Evolutionary conservation across 495 filamentous ascomycete genomes (phyloP).

Genomic region (Aspergillus kassunensis): DNA sequence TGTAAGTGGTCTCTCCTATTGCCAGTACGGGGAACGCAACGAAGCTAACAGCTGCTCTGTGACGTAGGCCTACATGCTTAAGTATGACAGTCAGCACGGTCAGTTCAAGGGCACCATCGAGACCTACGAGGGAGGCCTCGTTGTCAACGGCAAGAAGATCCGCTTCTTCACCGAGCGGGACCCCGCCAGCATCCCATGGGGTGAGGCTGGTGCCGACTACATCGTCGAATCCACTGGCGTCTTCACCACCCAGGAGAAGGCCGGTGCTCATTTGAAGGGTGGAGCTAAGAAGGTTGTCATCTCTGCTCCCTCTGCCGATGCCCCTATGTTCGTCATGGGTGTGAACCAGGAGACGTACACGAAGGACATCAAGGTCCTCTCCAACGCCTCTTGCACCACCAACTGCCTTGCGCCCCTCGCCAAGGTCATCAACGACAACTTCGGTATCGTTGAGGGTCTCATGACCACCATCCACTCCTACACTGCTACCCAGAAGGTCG

Average conservation of each 20-base stretch:
- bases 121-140: constrained; percentile 68
- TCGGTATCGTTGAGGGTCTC: constrained; percentile 93
- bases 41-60: constrained; percentile 12
- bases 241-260: constrained; percentile 98
- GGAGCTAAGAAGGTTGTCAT: constrained; percentile 99
- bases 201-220: constrained; percentile 83
- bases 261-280: constrained; percentile 91
- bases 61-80: constrained; percentile 92
- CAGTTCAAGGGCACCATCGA: constrained; percentile 89
- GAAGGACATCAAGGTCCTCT: constrained; percentile 84
- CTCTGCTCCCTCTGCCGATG: constrained; percentile 97
- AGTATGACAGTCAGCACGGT: constrained; percentile 97
- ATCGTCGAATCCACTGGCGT: constrained; percentile 99
- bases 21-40: neutral
- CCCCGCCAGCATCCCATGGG: constrained; percentile 89
- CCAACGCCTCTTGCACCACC: constrained; percentile 99
- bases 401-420: constrained; percentile 99
- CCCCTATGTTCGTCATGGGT: constrained; percentile 99
- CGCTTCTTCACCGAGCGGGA: constrained; percentile 94
- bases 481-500: constrained; percentile 99
- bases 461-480: constrained; percentile 99
- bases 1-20: constrained; percentile 56
- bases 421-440: constrained; percentile 99
- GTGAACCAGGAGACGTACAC: constrained; percentile 95
- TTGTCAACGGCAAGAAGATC: constrained; percentile 93